Evolutionary conservation across 1,284 basidiomycete species (phyloP), one percentile per base, ranked within the genome.

Genomic region (Exobasidium cylindrosporum): DNA sequence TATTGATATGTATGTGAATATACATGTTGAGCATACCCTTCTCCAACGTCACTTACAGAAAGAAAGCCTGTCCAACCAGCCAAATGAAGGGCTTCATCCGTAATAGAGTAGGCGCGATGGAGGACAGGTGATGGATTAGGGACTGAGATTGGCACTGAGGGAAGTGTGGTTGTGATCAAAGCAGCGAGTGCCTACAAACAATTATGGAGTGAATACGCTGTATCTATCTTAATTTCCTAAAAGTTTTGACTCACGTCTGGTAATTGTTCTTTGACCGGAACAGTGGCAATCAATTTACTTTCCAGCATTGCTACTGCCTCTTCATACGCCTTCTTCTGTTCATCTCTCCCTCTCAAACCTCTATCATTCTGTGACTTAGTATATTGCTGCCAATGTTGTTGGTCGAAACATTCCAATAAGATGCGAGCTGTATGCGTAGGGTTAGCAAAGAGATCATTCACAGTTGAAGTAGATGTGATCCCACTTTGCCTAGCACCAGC

Each of bases 51-150:
- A 40, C 35, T 17, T 40, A 40, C 35, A 40, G 35, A 40, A 40
- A 40, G 35, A 40, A 17, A 40, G 21, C 53, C 53, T 44, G n/a
- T 55, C 53, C 53, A 55, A 31, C 23, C 30, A 17, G 53, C 53
- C 17, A 55, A 2, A 24, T 44, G 21, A 28, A 55, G 21, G 4
- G 53, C 53, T 44, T 55, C 53, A 28, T 55, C 53, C 17, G 53
- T 44, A 14, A 55, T 32, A 3, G 14, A 1, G 21, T 29, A 35
- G 14, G 53, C 31, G 3, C 53, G 21, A 21, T 55, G 53, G 14
- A 55, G n/a, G 21, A 55, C 23, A 4, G 53, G 31, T 23, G 30
- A 31, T 31, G 31, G 31, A 6, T 26, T 55, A 3, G 53, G 53
- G 14, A 55, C 30, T 30, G 4, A 3, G 29, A 50, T 10, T 7